A percentile compares a stretch with the other conserved stretches of the same genome.
phyloP scores from a whole-genome alignment of 805 yeast species.

The Jamesozyma piceae region DNA sequence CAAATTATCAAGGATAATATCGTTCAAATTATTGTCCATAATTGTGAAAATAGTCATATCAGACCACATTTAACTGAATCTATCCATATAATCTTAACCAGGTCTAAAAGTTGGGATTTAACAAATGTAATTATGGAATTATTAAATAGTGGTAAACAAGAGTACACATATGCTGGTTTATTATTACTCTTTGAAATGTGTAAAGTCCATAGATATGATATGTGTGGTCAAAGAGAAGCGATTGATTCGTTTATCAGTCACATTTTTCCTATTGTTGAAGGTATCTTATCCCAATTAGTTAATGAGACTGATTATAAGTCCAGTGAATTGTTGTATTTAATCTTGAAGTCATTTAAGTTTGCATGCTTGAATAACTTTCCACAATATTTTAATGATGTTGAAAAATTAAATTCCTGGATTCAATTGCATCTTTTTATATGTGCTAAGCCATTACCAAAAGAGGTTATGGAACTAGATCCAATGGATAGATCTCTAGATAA shows the following conservation, averaged over 20 bases:
- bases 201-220: constrained; percentile 47
- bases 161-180: constrained; percentile 44
- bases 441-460: constrained; percentile 45
- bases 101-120: constrained; percentile 35
- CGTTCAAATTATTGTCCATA: constrained; percentile 41
- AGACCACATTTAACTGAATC: constrained; percentile 52
- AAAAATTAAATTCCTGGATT: constrained; percentile 48
- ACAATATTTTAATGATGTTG: constrained; percentile 33
- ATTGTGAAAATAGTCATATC: constrained; percentile 35
- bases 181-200: constrained; percentile 47
- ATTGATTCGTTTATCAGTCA: constrained; percentile 40
- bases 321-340: constrained; percentile 45
- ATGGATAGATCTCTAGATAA: constrained; percentile 39
- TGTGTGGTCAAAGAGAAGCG: constrained; percentile 37
- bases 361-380: constrained; percentile 54
- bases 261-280: constrained; percentile 49
- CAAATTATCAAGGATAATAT: constrained; percentile 47
- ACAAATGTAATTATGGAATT: constrained; percentile 29
- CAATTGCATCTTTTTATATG: constrained; percentile 54
- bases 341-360: constrained; percentile 58
- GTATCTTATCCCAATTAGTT: constrained; percentile 38
- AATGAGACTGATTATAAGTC: constrained; percentile 29
- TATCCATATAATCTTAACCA: constrained; percentile 42
- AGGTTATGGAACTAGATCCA: constrained; percentile 39
- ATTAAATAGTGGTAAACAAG: constrained; percentile 31